Base-by-base conservation (phyloP, 768 basidiomycete genomes). In the Lanmaoa rubissima region DNA sequence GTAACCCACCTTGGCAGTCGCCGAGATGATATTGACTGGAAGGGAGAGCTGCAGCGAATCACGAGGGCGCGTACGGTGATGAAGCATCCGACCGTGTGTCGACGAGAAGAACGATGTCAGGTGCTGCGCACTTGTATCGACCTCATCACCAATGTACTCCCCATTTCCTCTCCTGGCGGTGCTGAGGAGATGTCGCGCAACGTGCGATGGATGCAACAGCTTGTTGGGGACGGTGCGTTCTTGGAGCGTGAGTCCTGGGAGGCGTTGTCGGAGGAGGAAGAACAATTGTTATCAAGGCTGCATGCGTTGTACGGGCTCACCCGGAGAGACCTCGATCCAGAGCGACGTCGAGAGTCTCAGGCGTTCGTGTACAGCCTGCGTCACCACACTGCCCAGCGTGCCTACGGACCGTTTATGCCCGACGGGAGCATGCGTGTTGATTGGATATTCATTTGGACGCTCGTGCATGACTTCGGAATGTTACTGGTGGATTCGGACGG, bases 291-390 rank as follows among this genome's bases (percentile, higher is more conserved):
- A 38, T 76, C 80, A 1, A 75, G 74, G 43, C 60, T 90, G 55
- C 86, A 87, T 61, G 76, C 79, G 5, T 75, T 79, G 62, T 83
- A 76, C 61, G 87, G 87, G 5, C 60, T 86, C 24, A 85, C 85
- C 1, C 63, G 62, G 7, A 54, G 50, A 9, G 86, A 88, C 57
- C 51, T 69, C n/a, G 65, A 54, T 40, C 61, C 46, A 5, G 55
- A 55, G 40, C 65, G 62, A 17, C 74, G 77, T 9, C 74, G 75
- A 8, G 66, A 69, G 7, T 79, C 82, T 10, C 78, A 83, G 40
- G 79, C 79, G 2, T 83, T 69, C 57, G 83, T 89, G 17, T 91
- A 91, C 61, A 78, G 81, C 57, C 76, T 87, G 65, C 76, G 80
- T 4, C 77, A 86, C 36, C 87, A 88, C 69, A 68, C 69, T 2